Evolutionary conservation across 768 basidiomycete genomes (phyloP), one percentile per base, ranked within the genome.

Genomic region (Boletus rubropictus): DNA sequence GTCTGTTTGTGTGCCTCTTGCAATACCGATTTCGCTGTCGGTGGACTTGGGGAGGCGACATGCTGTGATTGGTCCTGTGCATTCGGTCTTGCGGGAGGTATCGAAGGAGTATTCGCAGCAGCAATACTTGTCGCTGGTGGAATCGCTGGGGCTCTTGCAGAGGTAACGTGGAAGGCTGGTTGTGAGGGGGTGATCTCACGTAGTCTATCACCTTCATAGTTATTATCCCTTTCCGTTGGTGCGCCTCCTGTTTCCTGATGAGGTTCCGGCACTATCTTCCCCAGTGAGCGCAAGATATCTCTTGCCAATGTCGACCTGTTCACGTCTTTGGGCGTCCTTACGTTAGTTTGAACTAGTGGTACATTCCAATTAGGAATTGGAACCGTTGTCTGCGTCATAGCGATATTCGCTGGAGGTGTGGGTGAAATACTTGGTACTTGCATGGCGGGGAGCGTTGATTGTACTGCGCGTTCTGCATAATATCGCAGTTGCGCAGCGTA

Each of bases 221-320:
- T 12, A 24, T 44, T 37, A 34, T 18, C 17, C 39, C 29, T 18
- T 36, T 44, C 45, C 27, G 14, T 38, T 14, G 22, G 25, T 21
- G 49, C 31, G 33, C 37, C 36, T 46, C 28, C 44, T 12, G n/a
- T 15, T 24, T 54, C 61, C n/a, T 46, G 46, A 27, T 1, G 35
- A 25, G 40, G 31, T 25, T 49, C 44, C 5, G 54, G 51, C 5
- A 33, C 22, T 20, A 54, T 50, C 37, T 51, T 50, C 15, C 75
- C 74, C 4, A 84, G 68, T 7, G 80, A 77, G 36, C 70, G 72
- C 18, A 85, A 52, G 37, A 85, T 67, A 59, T 82, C 80, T 36
- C 67, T 72, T 2, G 82, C 82, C 22, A 85, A 69, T 35, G 69
- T 70, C 38, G 63, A 73, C 52, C 69, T 76, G 56, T 80, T 70